Percentiles rank a stretch among this genome's conserved stretches.
These are phyloP conservation scores for Boletellus sp. DNA, from an alignment of 768 basidiomycete genomes.

Conservation along the genomic window DNA sequence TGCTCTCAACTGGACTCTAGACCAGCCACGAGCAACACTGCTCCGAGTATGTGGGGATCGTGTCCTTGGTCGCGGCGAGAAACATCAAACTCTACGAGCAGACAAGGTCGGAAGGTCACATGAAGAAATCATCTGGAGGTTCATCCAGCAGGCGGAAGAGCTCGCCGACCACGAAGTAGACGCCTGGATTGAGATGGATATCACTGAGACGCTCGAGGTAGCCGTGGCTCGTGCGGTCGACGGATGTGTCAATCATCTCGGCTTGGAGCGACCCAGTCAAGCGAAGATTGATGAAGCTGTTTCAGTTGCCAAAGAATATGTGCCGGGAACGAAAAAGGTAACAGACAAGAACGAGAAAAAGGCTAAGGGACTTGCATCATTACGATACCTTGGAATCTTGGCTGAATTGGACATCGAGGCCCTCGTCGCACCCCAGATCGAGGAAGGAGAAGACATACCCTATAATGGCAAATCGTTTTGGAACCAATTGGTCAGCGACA, in stretches of 20 bases:
- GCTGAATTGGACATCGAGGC: constrained; percentile 64
- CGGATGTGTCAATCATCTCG: constrained; percentile 53
- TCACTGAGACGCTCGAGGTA: constrained; percentile 52
- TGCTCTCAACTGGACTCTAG: constrained; percentile 74
- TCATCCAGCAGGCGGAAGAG: constrained; percentile 61
- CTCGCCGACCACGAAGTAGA: constrained; percentile 65
- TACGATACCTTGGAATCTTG: constrained; percentile 77
- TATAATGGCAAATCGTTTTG: constrained; percentile 43
- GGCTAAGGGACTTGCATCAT: constrained; percentile 21
- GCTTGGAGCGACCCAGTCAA: constrained; percentile 47
- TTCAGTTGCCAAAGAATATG: constrained; percentile 40
- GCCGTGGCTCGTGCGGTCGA: constrained; percentile 57
- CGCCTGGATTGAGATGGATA: constrained; percentile 60
- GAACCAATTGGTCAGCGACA: constrained; percentile 38
- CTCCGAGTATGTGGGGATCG: constrained; percentile 79
- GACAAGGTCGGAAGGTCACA: constrained; percentile 51
- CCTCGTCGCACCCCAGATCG: constrained; percentile 44
- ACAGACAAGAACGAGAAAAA: constrained; percentile 22
- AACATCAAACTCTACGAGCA: constrained; percentile 79
- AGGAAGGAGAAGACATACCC: constrained; percentile 29
- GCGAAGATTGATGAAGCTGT: constrained; percentile 51
- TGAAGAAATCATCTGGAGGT: constrained; percentile 80
- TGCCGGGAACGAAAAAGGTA: constrained; percentile 22
- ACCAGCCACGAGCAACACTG: constrained; percentile 53
- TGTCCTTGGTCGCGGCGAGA: constrained; percentile 68